Percentiles rank a stretch among this genome's conserved stretches.
phyloP scores from a whole-genome alignment of 148 eudicot species.

The Spergularia bocconei region DNA sequence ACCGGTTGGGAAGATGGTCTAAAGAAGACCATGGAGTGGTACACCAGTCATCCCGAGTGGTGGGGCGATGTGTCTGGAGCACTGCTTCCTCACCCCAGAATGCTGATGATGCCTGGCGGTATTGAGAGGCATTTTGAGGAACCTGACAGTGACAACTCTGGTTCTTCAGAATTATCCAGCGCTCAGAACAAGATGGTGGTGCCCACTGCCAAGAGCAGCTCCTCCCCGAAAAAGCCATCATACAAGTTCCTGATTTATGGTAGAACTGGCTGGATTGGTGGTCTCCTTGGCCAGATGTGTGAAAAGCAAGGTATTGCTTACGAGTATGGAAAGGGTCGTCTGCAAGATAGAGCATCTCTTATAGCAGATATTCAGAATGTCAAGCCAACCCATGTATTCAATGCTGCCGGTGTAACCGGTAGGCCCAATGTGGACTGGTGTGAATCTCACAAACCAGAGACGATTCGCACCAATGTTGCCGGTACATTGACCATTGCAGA shows the following conservation, averaged over 20 bases:
- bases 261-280: slow-evolving; percentile 71
- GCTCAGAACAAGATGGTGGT: slow-evolving; percentile 37
- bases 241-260: slow-evolving; percentile 65
- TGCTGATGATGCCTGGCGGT: slow-evolving; percentile 67
- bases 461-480: slow-evolving; percentile 60
- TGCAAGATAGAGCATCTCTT: slow-evolving; percentile 50
- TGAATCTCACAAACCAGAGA: slow-evolving; percentile 61
- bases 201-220: slow-evolving; percentile 26
- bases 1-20: slow-evolving; percentile 66
- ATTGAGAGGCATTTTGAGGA: slow-evolving; percentile 58
- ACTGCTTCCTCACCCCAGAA: slow-evolving; percentile 16
- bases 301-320: slow-evolving; percentile 62
- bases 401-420: slow-evolving; percentile 75
- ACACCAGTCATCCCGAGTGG: slow-evolving; percentile 51
- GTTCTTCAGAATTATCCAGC: slow-evolving; percentile 27
- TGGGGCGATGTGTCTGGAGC: slow-evolving; percentile 84
- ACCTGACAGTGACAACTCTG: slow-evolving; percentile 42
- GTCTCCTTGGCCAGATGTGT: slow-evolving; percentile 57
- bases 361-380: slow-evolving; percentile 50
- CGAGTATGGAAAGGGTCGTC: slow-evolving; percentile 69
- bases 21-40: slow-evolving; percentile 64
- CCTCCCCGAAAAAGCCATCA: slow-evolving; percentile 31
- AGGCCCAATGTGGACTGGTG: slow-evolving; percentile 84
- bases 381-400: slow-evolving; percentile 74
- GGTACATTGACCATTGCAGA: slow-evolving; percentile 67